Evolutionary conservation across 1,284 basidiomycete genomes (phyloP), one percentile per base, ranked within the genome.

Genomic region (Ganoderma leucocontextum): DNA sequence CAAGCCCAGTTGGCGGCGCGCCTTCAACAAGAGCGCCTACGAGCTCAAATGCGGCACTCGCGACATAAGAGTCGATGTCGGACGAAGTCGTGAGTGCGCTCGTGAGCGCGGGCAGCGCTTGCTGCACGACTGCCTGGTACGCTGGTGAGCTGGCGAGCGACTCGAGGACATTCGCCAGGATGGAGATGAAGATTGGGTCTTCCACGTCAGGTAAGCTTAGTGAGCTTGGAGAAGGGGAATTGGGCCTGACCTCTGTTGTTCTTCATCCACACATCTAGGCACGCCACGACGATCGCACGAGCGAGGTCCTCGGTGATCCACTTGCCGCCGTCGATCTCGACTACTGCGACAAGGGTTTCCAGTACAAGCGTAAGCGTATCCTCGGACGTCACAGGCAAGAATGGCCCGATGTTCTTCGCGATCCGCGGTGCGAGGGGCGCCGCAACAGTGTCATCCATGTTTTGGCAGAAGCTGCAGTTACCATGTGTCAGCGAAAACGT

Each of bases 331-430:
- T 93, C 90, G 4, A 97, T 86, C 38, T 91, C 88, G 1, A 96
- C 81, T 4, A 97, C 89, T 1, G 93, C 89, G 1, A 92, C 88
- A 59, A 97, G 81, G 0, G 95, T 92, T 77, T 98, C 96, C 33
- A 99, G 84, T 35, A 98, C 89, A 10, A 99, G 87, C n/a, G 94
- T 91, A 15, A 99, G 86, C 0, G 96, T 95, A 75, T 98, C 95
- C 70, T 96, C 95, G 1, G 92, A 90, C 0, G 95, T 91, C 41
- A 90, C 82, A 9, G 90, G 81, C 33, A 98, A 81, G 78, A 99
- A 92, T 0, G 96, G 95, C 0, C 95, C 91, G 3, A 99, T 87
- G 70, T 93, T 90, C 65, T 89, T 88, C n/a, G 95, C 87, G 63
- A 98, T 92, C 42, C 91, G 87, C 8, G 87, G 84, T 0, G 93